Evolutionary conservation across 106 monocot genomes (phyloP).

Genomic region (Allium fistulosum): DNA sequence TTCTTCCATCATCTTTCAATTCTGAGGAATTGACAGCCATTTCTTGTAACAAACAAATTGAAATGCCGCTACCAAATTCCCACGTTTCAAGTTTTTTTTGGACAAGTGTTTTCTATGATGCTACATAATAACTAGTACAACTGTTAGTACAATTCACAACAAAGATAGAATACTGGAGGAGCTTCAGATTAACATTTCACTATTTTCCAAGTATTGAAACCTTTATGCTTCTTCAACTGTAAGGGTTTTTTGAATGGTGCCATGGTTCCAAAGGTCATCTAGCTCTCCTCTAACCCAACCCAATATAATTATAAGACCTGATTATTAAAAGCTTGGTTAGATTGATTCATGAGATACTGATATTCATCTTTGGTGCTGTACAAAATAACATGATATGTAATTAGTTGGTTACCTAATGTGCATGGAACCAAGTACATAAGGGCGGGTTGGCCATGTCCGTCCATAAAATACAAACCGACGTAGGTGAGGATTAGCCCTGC

Average conservation of each 20-base stretch:
- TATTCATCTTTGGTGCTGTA: background rate
- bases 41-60: no score
- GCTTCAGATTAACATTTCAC: background rate
- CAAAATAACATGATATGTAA: background rate
- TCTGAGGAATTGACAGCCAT: no score
- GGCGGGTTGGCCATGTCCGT: constrained; percentile 94
- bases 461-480: constrained; percentile 81
- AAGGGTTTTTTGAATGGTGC: constrained; percentile 12
- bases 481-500: constrained; percentile 89
- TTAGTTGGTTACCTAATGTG: constrained; percentile 63
- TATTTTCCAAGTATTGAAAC: background rate
- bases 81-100: no score
- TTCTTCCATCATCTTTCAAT: no score
- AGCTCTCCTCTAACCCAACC: constrained; percentile 85
- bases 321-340: background rate
- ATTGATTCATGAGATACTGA: constrained; percentile 1
- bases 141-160: no score
- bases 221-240: constrained; percentile 18
- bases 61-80: no score
- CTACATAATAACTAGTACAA: no score
- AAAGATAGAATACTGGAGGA: no score
- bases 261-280: constrained; percentile 68
- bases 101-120: no score
- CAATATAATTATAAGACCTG: constrained; percentile 71
- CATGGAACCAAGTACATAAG: constrained; percentile 91